Base-by-base conservation (phyloP, 352 stramenopile genomes). In the Pythium sp. region DNA sequence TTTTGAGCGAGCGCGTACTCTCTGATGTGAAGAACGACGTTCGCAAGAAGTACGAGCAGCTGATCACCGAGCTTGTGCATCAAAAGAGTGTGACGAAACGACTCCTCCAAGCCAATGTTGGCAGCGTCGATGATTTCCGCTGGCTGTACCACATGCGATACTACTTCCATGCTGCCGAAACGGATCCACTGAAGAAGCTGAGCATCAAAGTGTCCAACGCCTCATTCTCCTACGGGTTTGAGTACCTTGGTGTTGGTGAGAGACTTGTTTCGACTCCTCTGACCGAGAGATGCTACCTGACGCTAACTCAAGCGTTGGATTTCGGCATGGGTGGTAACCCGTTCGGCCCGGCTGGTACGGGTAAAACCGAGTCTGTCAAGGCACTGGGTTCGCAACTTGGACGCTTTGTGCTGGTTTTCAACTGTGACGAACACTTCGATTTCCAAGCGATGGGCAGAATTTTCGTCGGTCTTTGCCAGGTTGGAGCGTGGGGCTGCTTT, bases 311-410 rank as follows among this genome's bases (percentile, higher is more conserved):
- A 72, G 98, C 98, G 2, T 84, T 99, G 34, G 94, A 99, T 71
- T 99, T 99, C 65, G 89, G 98, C 59, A 98, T 99, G 91, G 98
- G 98, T 30, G 97, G 97, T 28, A 99, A 99, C 73, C 98, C 97
- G 41, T 99, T 99, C 74, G 98, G 98, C 47, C 98, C 98, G 55
- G 98, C 98, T 32, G 98, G 98, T 28, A 99, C 98, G 9, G 98
- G 98, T 70, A 99, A 99, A 79, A 99, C 98, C 7, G 98, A 99
- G 81, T 99, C 91, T 30, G 98, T 99, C 11, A 99, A 99, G 76
- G 98, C 98, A 32, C 79, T 99, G 28, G 98, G 98, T 30, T 97
- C 97, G 12, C 97, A 99, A 61, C 80, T 99, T 22, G 98, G 98
- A 64, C 90, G 98, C 36, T 99, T 99, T 77, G 98, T 99, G 30